Base-by-base conservation (phyloP, 2,329 filamentous ascomycete species). In the Stachybotrys chlorohalonatus region DNA sequence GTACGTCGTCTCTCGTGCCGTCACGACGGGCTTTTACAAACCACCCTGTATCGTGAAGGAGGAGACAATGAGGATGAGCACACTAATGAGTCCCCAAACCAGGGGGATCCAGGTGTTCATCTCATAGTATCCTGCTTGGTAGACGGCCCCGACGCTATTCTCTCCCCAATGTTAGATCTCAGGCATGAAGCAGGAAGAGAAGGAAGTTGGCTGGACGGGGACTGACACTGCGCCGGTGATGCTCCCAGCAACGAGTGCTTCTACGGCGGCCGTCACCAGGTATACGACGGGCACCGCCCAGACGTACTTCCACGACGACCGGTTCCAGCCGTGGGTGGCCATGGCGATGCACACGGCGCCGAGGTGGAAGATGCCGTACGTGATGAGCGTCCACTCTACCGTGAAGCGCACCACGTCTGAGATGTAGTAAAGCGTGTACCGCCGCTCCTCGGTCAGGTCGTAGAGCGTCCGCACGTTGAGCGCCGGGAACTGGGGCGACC, bases 31-130 rank as follows among this genome's bases (percentile, higher is more conserved):
- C 31, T 32, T 36, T 83, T 71, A 96, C 57, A 96, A 77, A 46
- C 89, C 91, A 51, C 91, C 90, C 66, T 95, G 90, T 52, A 95
- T 92, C n/a, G 90, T 89, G 68, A 96, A 96, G 5, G 90, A 94
- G 6, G 90, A 94, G 58, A 95, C 76, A 52, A 96, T 84, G 49
- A 96, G 75, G 32, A 95, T 80, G 50, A 96, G 70, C 9, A 93
- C 85, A 68, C 90, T 95, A 68, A 93, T 87, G 65, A 89, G 80
- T 1, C 84, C 89, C 92, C 92, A 96, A 24, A 92, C 81, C 64
- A 94, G 87, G 0, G 92, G 92, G 52, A 95, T 89, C 91, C 91
- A 96, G 0, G 92, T 96, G 49, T 90, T 93, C 90, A 96, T 94
- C 63, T 85, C 79, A 67, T 93, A 95, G 70, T 87, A 90, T 48